Evolutionary conservation across 78 protist species (phyloP), one percentile per base, ranked within the genome.

Genomic region (slime mould (Dictyostelium discoideum)): DNA sequence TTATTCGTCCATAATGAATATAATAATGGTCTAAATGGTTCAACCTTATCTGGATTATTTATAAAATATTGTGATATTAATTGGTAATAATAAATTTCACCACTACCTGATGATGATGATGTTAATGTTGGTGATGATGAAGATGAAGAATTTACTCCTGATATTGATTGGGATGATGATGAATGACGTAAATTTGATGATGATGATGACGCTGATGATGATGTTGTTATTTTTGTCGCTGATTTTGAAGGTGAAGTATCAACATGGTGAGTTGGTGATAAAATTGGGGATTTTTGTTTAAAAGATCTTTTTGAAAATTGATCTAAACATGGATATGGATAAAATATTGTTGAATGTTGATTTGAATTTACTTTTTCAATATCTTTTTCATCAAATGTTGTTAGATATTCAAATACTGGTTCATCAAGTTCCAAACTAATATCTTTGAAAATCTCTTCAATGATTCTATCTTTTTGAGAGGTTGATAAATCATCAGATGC

Each of bases 11-110:
- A 90, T 1, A 90, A 86, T 5, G 89, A 67, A 39, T 82, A 46
- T 67, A 90, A n/a, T 9, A 90, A 48, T 37, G 87, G 95, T 48
- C 95, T 72, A 26, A 82, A 82, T 82, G 32, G 20, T 26, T 90
- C 95, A 16, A 90, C 88, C 73, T 90, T 81, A 72, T 60, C 81
- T 37, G 95, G 95, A 32, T 81, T 83, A 50, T 90, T 80, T 69
- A 40, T 44, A 72, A 90, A 82, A 26, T 90, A 90, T 65, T 72
- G 87, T 54, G 89, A 13, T 54, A 82, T 82, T 32, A 90, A 46
- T 90, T 90, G 95, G 50, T 90, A 90, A 48, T 90, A 90, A 37
- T 90, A 90, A 10, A 83, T 73, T 39, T 48, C 85, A 10, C 24
- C 18, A 50, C 29, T 16, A 20, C 26, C 22, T 54, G 65, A 1